Percentiles rank a stretch among this genome's conserved stretches.
Conservation (phyloP, 2,329 filamentous ascomycete species). For the Sarocladium strictum region DNA sequence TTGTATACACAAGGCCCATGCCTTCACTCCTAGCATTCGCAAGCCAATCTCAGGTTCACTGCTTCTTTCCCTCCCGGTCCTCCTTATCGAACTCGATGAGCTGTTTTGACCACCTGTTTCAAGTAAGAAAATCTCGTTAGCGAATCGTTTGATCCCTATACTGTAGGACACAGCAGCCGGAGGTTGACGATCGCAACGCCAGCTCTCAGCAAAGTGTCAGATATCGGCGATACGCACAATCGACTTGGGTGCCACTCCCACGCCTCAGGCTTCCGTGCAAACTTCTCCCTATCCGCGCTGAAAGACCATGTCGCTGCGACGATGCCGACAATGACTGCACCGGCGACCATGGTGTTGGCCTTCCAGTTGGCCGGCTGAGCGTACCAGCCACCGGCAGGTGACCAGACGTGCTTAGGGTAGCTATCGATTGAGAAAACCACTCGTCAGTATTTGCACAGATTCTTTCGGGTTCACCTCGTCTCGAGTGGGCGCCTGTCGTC, state of each 20-base stretch:
- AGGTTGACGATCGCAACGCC: too few species aligned
- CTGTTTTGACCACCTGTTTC: conserved; percentile 37
- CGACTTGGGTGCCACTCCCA: conserved; percentile 78
- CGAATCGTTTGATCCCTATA: too few species aligned
- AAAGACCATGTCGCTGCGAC: conserved; percentile 62
- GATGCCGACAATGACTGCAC: conserved; percentile 61
- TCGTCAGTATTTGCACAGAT: not conserved
- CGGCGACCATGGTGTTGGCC: conserved; percentile 76
- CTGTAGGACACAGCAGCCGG: too few species aligned
- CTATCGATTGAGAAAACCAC: conserved; percentile 38
- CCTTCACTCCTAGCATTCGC: conserved; percentile 9
- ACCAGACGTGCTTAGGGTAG: conserved; percentile 99
- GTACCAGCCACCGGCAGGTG: conserved; percentile 97
- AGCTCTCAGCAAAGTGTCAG: not conserved
- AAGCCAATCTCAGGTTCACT: conserved; percentile 22
- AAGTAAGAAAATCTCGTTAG: not conserved
- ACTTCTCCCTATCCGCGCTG: conserved; percentile 67
- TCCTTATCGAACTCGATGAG: conserved; percentile 39
- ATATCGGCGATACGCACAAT: conserved; percentile 52
- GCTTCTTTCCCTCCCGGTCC: conserved; percentile 35
- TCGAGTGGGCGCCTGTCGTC: conserved; percentile 10
- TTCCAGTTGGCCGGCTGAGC: conserved; percentile 93
- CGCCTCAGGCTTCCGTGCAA: conserved; percentile 69
- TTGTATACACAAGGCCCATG: conserved; percentile 6
- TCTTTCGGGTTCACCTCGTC: conserved; percentile 15